phyloP scores from a whole-genome alignment of 2,329 filamentous ascomycete genomes.

The Fusarium sp. region DNA sequence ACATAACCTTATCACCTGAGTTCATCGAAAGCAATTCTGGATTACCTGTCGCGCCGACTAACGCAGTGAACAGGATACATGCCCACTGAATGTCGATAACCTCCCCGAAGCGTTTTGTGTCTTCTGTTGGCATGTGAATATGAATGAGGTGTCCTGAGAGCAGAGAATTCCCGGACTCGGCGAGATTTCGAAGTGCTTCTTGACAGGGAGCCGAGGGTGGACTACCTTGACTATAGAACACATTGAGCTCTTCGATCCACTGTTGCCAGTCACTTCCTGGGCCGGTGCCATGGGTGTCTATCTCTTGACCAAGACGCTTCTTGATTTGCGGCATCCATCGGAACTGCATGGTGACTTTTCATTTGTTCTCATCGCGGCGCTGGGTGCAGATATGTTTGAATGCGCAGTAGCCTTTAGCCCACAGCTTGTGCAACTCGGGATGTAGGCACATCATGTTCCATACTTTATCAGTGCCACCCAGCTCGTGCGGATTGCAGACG shows the following conservation, averaged over 20 bases:
- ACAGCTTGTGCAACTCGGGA: neutral
- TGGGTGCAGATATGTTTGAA: neutral
- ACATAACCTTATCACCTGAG: neutral
- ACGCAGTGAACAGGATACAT: neutral
- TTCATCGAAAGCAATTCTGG: neutral
- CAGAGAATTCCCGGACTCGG: neutral
- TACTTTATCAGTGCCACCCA: neutral
- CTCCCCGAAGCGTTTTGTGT: neutral
- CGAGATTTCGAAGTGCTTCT: neutral
- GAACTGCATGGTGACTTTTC: neutral
- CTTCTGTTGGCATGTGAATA: neutral
- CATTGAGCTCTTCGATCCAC: neutral
- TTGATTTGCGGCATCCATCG: constrained; percentile 7
- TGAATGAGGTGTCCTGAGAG: neutral
- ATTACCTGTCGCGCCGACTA: neutral
- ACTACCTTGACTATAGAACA: neutral
- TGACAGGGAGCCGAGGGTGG: neutral
- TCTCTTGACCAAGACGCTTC: neutral
- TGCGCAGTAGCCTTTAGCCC: neutral
- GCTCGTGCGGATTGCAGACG: neutral
- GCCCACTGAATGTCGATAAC: neutral
- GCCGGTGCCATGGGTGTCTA: neutral
- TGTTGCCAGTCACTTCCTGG: neutral
- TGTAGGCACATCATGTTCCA: neutral
- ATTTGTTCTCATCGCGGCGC: neutral